These are phyloP conservation scores for Scheffersomyces segobiensis DNA, from an alignment of 1,139 yeast species.

Conservation along the genomic window DNA sequence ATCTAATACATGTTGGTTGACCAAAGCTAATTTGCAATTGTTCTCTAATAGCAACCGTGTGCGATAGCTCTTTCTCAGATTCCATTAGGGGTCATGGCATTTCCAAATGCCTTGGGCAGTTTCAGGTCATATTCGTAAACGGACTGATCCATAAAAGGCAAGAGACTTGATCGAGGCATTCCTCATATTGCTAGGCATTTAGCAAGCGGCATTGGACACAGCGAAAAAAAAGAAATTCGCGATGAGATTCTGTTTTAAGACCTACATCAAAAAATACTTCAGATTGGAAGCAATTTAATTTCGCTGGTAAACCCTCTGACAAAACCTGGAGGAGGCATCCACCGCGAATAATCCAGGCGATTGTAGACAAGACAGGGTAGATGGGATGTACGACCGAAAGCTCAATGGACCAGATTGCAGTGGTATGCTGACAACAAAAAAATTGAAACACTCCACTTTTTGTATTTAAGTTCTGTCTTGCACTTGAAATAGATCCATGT, in stretches of 20 bases:
- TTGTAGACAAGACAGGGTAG: not conserved
- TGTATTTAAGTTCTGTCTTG: not conserved
- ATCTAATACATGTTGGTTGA: not conserved
- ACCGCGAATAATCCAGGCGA: not conserved
- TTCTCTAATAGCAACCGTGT: not conserved
- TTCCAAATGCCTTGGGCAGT: not conserved
- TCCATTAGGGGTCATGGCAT: not conserved
- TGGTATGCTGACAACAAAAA: not conserved
- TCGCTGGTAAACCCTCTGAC: not conserved
- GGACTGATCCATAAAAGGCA: not conserved
- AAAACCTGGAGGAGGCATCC: not conserved
- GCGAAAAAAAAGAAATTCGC: not conserved
- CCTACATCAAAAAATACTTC: not conserved
- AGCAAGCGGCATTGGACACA: not conserved
- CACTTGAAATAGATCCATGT: not conserved
- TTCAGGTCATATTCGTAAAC: not conserved
- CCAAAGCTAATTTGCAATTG: not conserved
- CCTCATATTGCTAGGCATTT: not conserved
- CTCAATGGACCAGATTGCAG: not conserved
- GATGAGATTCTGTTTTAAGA: not conserved
- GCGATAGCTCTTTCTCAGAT: not conserved
- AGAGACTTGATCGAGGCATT: not conserved
- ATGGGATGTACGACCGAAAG: not conserved
- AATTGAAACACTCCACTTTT: not conserved
- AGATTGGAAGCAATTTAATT: not conserved